These are phyloP conservation scores for Nemania abortiva DNA, from an alignment of 2,329 filamentous ascomycete species.

Conservation along the genomic window DNA sequence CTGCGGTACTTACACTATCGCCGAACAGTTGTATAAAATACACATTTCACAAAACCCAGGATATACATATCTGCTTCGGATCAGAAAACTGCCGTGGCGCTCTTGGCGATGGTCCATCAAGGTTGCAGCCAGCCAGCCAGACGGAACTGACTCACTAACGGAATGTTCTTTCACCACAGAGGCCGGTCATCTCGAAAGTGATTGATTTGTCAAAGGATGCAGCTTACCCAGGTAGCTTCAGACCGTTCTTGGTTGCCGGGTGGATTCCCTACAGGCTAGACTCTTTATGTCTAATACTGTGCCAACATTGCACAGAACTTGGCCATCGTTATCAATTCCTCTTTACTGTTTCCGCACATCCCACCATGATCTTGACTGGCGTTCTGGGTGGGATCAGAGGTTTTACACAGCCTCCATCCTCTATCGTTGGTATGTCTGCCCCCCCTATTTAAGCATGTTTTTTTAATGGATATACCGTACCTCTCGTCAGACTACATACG, in stretches of 20 bases:
- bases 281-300: not conserved
- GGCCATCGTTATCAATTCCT: conserved; percentile 2
- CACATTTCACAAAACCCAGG: not conserved
- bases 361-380: conserved; percentile 20
- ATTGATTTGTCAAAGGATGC: conserved; percentile 38
- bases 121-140: conserved; percentile 2
- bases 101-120: conserved; percentile 1
- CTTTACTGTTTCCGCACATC: conserved; percentile 35
- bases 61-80: conserved; percentile 3
- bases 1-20: not conserved
- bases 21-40: not conserved
- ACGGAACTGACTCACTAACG: not conserved
- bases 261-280: conserved; percentile 18
- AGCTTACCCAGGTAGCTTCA: conserved; percentile 28
- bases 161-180: not conserved
- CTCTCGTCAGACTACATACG: no score
- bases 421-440: conserved; percentile 25
- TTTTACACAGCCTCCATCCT: conserved; percentile 21
- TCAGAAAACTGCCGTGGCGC: not conserved
- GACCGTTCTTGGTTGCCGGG: conserved; percentile 21
- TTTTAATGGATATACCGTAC: no score
- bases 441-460: conserved; percentile 9
- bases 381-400: conserved; percentile 22
- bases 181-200: not conserved
- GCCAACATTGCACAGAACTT: conserved; percentile 10